phyloP scores from a whole-genome alignment of 1,284 basidiomycete species.

The Hemileia vastatrix region DNA sequence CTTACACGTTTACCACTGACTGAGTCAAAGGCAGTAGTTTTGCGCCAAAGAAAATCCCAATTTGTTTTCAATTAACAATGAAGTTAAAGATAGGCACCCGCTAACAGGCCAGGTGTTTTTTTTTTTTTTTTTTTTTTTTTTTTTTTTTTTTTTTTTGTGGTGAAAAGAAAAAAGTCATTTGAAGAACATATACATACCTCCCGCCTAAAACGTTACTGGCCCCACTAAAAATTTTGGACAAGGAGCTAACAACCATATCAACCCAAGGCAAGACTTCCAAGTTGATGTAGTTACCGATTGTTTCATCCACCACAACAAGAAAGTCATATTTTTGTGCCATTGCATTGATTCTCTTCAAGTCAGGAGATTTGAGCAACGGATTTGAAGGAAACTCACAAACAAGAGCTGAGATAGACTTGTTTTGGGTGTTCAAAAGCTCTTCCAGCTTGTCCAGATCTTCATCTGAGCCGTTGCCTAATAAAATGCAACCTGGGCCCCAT shows the following conservation, averaged over 20 bases:
- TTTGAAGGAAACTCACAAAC: slow-evolving; percentile 88
- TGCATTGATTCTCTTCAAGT: slow-evolving; percentile 64
- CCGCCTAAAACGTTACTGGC: slow-evolving; percentile 97
- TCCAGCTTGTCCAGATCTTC: slow-evolving; percentile 67
- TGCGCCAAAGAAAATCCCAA: too few relatives aligned
- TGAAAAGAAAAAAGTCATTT: background rate
- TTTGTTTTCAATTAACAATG: too few relatives aligned
- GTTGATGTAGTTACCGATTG: slow-evolving; percentile 91
- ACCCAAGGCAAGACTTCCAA: slow-evolving; percentile 82
- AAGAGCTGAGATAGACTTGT: slow-evolving; percentile 46
- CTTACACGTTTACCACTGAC: too few relatives aligned
- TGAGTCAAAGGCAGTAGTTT: too few relatives aligned
- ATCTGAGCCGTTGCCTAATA: slow-evolving; percentile 72
- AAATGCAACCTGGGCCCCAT: slow-evolving; percentile 91
- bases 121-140: too few relatives aligned
- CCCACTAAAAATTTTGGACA: slow-evolving; percentile 93
- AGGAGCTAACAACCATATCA: slow-evolving; percentile 85
- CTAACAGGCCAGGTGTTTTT: too few relatives aligned
- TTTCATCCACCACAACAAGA: slow-evolving; percentile 85
- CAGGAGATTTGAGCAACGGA: slow-evolving; percentile 73
- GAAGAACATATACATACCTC: slow-evolving; percentile 52
- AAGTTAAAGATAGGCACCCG: too few relatives aligned
- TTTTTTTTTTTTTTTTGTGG: too few relatives aligned
- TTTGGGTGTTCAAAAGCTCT: slow-evolving; percentile 53
- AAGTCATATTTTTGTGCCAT: slow-evolving; percentile 85